These are phyloP conservation scores for Spencermartinsiella ligniputridi DNA, from an alignment of 1,139 yeast genomes.

Conservation along the genomic window DNA sequence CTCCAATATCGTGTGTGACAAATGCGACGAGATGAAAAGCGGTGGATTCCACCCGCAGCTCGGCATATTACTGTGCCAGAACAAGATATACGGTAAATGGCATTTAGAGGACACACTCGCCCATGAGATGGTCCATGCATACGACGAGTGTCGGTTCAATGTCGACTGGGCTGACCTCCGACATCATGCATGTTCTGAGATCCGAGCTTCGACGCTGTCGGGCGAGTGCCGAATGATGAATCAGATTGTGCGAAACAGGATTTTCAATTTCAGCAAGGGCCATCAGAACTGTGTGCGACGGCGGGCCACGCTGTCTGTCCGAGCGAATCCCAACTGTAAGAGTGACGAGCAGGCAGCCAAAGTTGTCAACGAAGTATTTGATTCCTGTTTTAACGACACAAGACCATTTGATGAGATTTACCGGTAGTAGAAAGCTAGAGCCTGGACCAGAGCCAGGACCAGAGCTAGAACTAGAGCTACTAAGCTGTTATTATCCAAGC, in stretches of 20 bases:
- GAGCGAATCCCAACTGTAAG: constrained; percentile 79
- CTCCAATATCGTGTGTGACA: constrained; percentile 67
- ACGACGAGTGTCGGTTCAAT: constrained; percentile 82
- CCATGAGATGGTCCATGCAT: constrained; percentile 91
- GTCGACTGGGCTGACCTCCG: constrained; percentile 78
- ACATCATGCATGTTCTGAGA: constrained; percentile 97
- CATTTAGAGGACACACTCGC: constrained; percentile 87
- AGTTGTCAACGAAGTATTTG: constrained; percentile 84
- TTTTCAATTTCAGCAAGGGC: constrained; percentile 67
- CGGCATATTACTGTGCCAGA: constrained; percentile 85
- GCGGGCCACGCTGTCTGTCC: constrained; percentile 79
- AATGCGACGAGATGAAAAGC: constrained; percentile 80
- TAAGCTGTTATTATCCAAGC: no score
- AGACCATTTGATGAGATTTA: constrained; percentile 93
- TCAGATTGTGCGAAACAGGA: constrained; percentile 58
- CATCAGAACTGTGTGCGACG: constrained; percentile 89
- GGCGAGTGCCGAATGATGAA: constrained; percentile 94
- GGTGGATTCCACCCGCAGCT: constrained; percentile 92
- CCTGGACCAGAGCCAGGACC: no score
- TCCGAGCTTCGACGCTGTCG: constrained; percentile 85
- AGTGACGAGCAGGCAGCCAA: constrained; percentile 68
- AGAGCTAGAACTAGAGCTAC: no score
- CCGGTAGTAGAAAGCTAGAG: constrained; percentile 64
- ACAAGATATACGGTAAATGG: constrained; percentile 70
- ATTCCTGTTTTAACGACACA: constrained; percentile 89